Evolutionary conservation across 495 filamentous ascomycete genomes (phyloP), one percentile per base, ranked within the genome.

Genomic region (Trichocladium uniseriatum): DNA sequence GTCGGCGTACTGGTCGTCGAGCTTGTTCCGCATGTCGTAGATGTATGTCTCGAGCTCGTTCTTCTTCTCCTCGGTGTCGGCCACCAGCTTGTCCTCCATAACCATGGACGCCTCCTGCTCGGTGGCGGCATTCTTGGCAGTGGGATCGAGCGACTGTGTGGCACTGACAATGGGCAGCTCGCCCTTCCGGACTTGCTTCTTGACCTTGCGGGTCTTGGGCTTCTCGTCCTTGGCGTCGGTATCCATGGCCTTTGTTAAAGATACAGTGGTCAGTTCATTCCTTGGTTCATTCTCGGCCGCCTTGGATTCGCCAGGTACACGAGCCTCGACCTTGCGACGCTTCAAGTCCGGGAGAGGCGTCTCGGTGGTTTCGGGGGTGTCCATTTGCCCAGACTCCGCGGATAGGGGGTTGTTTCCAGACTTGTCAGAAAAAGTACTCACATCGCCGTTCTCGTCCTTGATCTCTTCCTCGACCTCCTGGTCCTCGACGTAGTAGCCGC

Each of bases 161-260:
- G 81, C 88, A 52, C 83, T 72, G 42, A 84, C 80, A 55, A 99
- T 84, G 38, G 92, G 89, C 43, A 99, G 78, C 52, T 97, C 94
- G 56, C 92, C 92, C 77, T 95, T 97, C 66, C 94, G 88, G 49
- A 96, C 84, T 72, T 97, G 94, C 80, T 97, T 99, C 87, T 95
- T 97, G 61, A 99, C 86, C 73, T 96, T 97, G 55, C 90, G 81
- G 45, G 81, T 95, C 85, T 95, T 95, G 60, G 88, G 87, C 69
- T 87, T 87, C 27, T 88, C 85, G 19, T 78, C 79, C 50, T 80
- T 81, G 52, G 80, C 86, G 49, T 62, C 61, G 47, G 89, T 94
- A 34, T 96, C 92, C 91, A 95, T 95, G 41, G 89, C 83, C 90
- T 95, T 70, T 40, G 47, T 31, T 20, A 24, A 43, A 35, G 28